Conservation (phyloP, 805 yeast species). For the Teunomyces tritomae region DNA sequence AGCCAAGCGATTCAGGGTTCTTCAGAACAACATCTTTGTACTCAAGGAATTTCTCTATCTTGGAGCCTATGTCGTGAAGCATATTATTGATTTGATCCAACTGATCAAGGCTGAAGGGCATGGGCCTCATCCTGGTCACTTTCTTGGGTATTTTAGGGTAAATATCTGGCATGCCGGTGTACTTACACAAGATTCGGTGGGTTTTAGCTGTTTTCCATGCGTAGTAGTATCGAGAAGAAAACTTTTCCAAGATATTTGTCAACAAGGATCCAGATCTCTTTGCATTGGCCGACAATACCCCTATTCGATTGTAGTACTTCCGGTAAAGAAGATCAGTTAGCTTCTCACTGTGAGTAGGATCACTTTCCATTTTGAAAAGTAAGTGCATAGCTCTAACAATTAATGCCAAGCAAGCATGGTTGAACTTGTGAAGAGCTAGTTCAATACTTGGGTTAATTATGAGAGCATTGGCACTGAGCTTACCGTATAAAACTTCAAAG, state of each 20-base stretch:
- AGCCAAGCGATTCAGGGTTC: constrained; percentile 5
- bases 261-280: constrained; percentile 8
- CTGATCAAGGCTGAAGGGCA: constrained; percentile 11
- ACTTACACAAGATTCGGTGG: constrained; percentile 5
- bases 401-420: constrained; percentile 16
- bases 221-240: constrained; percentile 9
- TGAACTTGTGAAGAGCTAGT: constrained; percentile 9
- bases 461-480: constrained; percentile 7
- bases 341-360: constrained; percentile 9
- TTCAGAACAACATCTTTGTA: constrained; percentile 8
- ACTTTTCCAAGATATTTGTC: constrained; percentile 9
- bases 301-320: constrained; percentile 7
- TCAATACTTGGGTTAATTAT: constrained; percentile 8
- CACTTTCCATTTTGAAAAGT: constrained; percentile 11
- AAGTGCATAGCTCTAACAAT: constrained; percentile 17
- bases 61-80: constrained; percentile 6
- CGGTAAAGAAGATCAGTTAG: not conserved
- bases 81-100: constrained; percentile 9
- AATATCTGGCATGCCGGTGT: not conserved
- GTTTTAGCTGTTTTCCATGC: constrained; percentile 16
- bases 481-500: constrained; percentile 11
- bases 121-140: not conserved
- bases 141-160: not conserved
- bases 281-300: constrained; percentile 7
- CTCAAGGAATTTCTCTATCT: constrained; percentile 5